Evolutionary conservation across 2,329 filamentous ascomycete species (phyloP).

Genomic region (Neonectria ditissima): DNA sequence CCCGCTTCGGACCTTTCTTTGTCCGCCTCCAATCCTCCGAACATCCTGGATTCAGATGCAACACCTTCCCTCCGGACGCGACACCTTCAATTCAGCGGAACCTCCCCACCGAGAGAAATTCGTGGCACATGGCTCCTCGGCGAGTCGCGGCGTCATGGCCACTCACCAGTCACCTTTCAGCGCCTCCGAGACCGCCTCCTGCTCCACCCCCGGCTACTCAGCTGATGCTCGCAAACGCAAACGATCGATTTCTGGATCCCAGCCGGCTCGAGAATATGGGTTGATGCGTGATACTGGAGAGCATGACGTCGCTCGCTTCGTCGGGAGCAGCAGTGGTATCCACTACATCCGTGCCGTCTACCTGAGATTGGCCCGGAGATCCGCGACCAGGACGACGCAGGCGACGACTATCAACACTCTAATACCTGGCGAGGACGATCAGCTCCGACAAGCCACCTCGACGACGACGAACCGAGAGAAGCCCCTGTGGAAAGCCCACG

Average conservation of each 20-base stretch:
- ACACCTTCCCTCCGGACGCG: background rate
- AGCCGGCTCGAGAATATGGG: slow-evolving; percentile 49
- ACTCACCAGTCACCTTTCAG: slow-evolving; percentile 46
- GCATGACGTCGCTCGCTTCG: slow-evolving; percentile 62
- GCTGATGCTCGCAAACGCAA: slow-evolving; percentile 46
- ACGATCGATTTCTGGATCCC: slow-evolving; percentile 41
- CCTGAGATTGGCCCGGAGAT: slow-evolving; percentile 53
- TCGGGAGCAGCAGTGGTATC: slow-evolving; percentile 70
- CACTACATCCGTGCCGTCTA: slow-evolving; percentile 69
- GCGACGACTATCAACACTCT: slow-evolving; percentile 45
- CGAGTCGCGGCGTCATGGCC: slow-evolving; percentile 38
- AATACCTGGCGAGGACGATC: slow-evolving; percentile 69
- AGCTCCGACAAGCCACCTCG: slow-evolving; percentile 49
- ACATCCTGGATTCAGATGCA: background rate
- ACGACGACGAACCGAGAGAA: slow-evolving; percentile 30
- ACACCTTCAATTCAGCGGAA: background rate
- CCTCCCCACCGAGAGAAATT: background rate
- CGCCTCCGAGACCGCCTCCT: slow-evolving; percentile 44
- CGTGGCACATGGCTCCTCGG: slow-evolving; percentile 18
- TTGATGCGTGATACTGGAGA: slow-evolving; percentile 63
- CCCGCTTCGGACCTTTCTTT: slow-evolving; percentile 46
- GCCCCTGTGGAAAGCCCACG: slow-evolving; percentile 52
- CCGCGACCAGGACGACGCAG: slow-evolving; percentile 36
- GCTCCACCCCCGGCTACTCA: slow-evolving; percentile 37
- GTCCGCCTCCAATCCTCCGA: slow-evolving; percentile 32